phyloP scores from a whole-genome alignment of 495 filamentous ascomycete species.

The Aspergillus nidulans region DNA sequence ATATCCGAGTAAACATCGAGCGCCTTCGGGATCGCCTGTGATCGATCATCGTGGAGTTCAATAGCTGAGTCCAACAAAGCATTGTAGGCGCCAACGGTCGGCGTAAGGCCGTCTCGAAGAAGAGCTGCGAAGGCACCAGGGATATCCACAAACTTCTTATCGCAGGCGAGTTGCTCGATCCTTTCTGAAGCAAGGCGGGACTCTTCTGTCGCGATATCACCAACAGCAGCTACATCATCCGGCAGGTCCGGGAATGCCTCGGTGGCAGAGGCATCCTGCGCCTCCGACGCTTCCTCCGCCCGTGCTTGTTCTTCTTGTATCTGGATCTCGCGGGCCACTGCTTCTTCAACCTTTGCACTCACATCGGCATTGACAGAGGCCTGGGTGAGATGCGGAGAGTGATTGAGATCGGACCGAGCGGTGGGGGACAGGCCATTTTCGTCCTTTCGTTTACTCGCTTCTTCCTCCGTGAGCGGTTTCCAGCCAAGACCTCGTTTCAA shows the following conservation, averaged over 20 bases:
- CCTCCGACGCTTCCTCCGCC: slow-evolving; percentile 36
- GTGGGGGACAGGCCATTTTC: slow-evolving; percentile 18
- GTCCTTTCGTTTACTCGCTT: slow-evolving; percentile 45
- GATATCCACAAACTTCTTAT: slow-evolving; percentile 73
- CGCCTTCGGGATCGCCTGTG: slow-evolving; percentile 80
- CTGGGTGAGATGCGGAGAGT: slow-evolving; percentile 53
- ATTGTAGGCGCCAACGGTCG: slow-evolving; percentile 83
- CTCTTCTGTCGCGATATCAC: slow-evolving; percentile 40
- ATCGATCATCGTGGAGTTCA: slow-evolving; percentile 60
- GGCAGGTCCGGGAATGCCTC: slow-evolving; percentile 31
- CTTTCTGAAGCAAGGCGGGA: slow-evolving; percentile 68
- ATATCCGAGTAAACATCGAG: slow-evolving; percentile 95
- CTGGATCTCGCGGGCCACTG: slow-evolving; percentile 58
- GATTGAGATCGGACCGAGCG: slow-evolving; percentile 12
- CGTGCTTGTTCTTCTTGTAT: slow-evolving; percentile 46
- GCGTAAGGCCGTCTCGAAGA: slow-evolving; percentile 70
- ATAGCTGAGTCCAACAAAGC: slow-evolving; percentile 79
- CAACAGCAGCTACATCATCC: slow-evolving; percentile 27
- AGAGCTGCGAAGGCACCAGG: slow-evolving; percentile 84
- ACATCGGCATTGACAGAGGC: slow-evolving; percentile 49
- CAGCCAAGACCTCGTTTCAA: slow-evolving; percentile 82
- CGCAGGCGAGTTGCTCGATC: slow-evolving; percentile 64
- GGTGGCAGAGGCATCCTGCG: slow-evolving; percentile 25
- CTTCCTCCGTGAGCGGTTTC: slow-evolving; percentile 59
- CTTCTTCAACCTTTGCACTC: slow-evolving; percentile 59